Base-by-base conservation (phyloP, 2,329 filamentous ascomycete genomes). In the Annulohypoxylon truncatum region DNA sequence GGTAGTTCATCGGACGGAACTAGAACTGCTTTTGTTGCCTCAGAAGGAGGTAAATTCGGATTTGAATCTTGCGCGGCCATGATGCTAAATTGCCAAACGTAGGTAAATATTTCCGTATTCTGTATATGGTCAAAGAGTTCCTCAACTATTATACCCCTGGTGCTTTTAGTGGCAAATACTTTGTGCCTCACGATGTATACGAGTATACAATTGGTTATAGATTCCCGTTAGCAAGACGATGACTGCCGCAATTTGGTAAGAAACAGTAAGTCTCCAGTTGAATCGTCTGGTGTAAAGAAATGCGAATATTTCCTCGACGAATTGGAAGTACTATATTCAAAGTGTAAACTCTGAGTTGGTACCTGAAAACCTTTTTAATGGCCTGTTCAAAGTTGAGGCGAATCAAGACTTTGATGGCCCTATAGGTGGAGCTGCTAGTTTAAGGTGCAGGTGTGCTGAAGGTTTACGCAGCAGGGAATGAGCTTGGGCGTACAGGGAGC, bases 1-100 rank as follows among this genome's bases (percentile, higher is more conserved):
- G 95, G 92, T 77, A 97, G 89, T 58, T 92, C 91, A 61, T 92
- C 90, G 1, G 95, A 97, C 52, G 90, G 85, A 72, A 95, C 91
- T 54, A 98, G 85, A 48, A 98, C 95, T 28, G 95, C 95, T 77
- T 92, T 89, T 50, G 90, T 92, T 61, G 89, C 90, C 67, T 84
- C 84, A 9, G 84, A 77, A 4, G 90, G 90, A n/a, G 86, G 85
- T 24, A 77, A 77, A 72, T 82, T 80, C 40, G 73, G 73, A 35
- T 69, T 66, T 40, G 50, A 12, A 4, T 70, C 64, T 15, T 69
- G 59, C 18, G 54, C 70, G 24, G 71, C 69, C 76, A 75, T 79
- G 66, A 4, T 68, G 47, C 13, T 8, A 15, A 46, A 10, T 42
- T 47, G n/a, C n/a, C n/a, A n/a, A n/a, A n/a, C n/a, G n/a, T n/a